These are phyloP conservation scores for Angophora floribunda DNA, from an alignment of 345 rosid genomes.

Conservation along the genomic window DNA sequence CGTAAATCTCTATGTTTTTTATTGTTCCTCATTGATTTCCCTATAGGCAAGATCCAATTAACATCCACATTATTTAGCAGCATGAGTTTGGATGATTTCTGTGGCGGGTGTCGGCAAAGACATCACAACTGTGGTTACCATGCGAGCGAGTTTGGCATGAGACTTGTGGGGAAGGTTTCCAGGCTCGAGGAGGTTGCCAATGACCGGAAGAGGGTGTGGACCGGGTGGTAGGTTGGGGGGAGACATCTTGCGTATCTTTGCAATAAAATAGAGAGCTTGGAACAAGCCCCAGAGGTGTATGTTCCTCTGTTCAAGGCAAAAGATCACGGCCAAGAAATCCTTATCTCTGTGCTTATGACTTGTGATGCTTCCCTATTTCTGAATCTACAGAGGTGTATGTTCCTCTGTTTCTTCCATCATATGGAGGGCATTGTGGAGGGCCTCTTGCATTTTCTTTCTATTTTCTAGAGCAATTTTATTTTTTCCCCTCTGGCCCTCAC, in stretches of 20 bases:
- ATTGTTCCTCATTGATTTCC: neutral
- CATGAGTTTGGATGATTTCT: neutral
- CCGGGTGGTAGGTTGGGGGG: no score
- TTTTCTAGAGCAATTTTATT: no score
- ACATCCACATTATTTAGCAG: neutral
- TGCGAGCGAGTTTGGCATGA: no score
- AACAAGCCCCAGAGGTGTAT: neutral
- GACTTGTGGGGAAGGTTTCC: neutral
- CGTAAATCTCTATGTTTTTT: no score
- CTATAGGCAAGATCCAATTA: neutral
- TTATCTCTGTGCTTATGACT: neutral
- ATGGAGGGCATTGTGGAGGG: neutral
- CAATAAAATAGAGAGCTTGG: neutral
- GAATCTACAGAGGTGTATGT: neutral
- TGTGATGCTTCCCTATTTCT: neutral
- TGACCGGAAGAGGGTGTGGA: constrained; percentile 15
- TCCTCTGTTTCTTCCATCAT: neutral
- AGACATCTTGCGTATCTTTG: neutral
- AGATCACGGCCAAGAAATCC: neutral
- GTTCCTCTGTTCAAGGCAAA: neutral
- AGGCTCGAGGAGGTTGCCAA: constrained; percentile 19
- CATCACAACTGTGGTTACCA: no score
- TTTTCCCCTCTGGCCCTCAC: neutral
- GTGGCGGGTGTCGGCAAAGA: accelerated
- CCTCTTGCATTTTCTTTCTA: neutral